A percentile compares a stretch with the other conserved stretches of the same genome.
Conservation (phyloP, 2,329 filamentous ascomycete species). For the Parafenestella ontariensis region DNA sequence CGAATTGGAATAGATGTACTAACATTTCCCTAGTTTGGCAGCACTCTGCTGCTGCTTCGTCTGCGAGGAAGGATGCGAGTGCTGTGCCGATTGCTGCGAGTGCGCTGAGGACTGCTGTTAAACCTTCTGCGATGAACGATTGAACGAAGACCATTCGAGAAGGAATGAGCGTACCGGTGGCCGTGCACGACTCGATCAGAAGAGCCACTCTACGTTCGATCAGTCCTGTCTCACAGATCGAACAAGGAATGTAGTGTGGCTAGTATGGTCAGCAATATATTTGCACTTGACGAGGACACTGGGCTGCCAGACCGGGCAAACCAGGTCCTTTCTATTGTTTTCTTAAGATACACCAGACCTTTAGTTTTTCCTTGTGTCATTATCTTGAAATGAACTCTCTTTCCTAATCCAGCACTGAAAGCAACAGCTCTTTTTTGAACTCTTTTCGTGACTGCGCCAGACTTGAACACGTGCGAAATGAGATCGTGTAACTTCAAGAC, state of each 20-base stretch:
- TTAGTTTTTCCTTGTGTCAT: not conserved
- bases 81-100: slow-evolving; percentile 67
- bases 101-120: slow-evolving; percentile 40
- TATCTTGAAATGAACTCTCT: too few relatives aligned
- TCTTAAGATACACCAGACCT: not conserved
- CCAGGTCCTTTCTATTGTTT: not conserved
- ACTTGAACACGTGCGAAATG: too few relatives aligned
- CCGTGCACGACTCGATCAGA: not conserved
- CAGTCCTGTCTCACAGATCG: not conserved
- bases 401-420: too few relatives aligned
- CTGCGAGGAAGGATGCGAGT: slow-evolving; percentile 69
- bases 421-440: too few relatives aligned
- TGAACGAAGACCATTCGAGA: not conserved
- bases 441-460: too few relatives aligned
- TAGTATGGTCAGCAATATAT: not conserved
- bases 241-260: not conserved
- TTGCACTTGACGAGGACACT: not conserved
- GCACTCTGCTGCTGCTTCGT: slow-evolving; percentile 68
- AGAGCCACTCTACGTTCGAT: not conserved
- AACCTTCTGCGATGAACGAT: not conserved
- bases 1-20: not conserved
- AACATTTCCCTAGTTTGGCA: slow-evolving; percentile 31
- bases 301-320: not conserved
- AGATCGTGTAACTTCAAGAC: too few relatives aligned
- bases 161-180: not conserved